Base-by-base conservation (phyloP, 768 basidiomycete genomes). In the Kwoniella sp. region DNA sequence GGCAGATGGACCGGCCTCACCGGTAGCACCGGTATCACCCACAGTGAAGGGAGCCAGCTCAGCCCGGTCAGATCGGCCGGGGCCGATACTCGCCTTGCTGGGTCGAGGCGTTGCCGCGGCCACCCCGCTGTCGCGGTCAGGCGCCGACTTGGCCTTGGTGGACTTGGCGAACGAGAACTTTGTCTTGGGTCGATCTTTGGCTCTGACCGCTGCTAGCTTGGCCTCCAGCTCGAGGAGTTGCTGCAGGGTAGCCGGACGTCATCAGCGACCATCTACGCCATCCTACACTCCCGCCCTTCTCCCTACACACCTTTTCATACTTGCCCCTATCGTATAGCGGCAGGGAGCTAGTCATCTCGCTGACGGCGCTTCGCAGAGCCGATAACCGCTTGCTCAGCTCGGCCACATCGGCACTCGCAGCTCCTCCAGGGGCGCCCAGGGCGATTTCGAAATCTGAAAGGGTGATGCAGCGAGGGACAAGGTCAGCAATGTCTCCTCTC, bases 161-260 rank as follows among this genome's bases (percentile, higher is more conserved):
- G 61, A 54, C 53, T 75, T 80, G 5, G 79, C 77, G 78, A 90
- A 84, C 1, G 79, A 67, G 61, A 90, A 92, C 17, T 82, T 86
- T 1, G 82, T 63, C 63, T 82, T 83, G 2, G 80, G 77, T 9
- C 72, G 63, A 2, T 77, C 71, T 5, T 77, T 68, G 3, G 75
- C 67, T 17, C 83, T 78, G 6, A 85, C 70, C 1, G 76, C 75
- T 50, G 84, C 80, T 2, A 87, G 56, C 9, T 75, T 67, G 46
- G 75, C 76, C 69, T 87, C 86, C 9, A 88, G 69, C 4, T 71
- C 71, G 65, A 81, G 83, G 50, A 89, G 70, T 81, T 84, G 84
- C 88, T 90, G 62, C 23, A 46, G 17, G 10, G 26, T 31, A 48
- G 27, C 34, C 31, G 42, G 20, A 47, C 17, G 36, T 36, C 7